Evolutionary conservation across 306 rosid genomes (phyloP).

Genomic region (Sechiopsis laciniata): DNA sequence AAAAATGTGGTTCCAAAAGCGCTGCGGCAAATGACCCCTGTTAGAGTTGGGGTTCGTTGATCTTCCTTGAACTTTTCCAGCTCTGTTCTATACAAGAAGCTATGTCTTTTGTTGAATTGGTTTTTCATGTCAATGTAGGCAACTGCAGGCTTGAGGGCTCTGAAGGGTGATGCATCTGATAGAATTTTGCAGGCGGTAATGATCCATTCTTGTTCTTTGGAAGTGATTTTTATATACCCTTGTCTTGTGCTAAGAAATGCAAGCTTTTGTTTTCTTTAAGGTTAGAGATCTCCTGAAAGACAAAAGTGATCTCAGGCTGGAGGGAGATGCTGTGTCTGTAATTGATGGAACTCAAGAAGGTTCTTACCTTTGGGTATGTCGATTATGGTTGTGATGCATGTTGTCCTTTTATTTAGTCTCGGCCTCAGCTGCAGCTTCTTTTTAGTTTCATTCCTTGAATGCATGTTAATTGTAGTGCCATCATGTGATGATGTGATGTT

Average conservation of each 20-base stretch:
- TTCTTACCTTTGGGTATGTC: conserved; percentile 86
- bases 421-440: not conserved
- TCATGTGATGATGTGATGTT: not conserved
- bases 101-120: conserved; percentile 20
- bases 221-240: not conserved
- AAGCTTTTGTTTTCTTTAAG: conserved; percentile 33
- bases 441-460: not conserved
- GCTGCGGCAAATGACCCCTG: conserved; percentile 66
- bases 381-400: not conserved
- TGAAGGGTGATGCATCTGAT: conserved; percentile 72
- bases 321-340: conserved; percentile 58
- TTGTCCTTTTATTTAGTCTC: not conserved
- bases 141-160: conserved; percentile 86
- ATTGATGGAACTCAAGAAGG: conserved; percentile 97
- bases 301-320: conserved; percentile 48
- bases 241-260: not conserved
- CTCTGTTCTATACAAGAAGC: not conserved
- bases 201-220: not conserved
- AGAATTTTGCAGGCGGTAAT: conserved; percentile 83
- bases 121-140: conserved; percentile 49
- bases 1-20: conserved; percentile 64
- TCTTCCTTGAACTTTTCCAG: not conserved
- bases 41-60: conserved; percentile 82
- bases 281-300: conserved; percentile 72
- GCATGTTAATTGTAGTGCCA: not conserved